phyloP scores from a whole-genome alignment of 768 basidiomycete species.

The Boletus pseudo-olivaceus region DNA sequence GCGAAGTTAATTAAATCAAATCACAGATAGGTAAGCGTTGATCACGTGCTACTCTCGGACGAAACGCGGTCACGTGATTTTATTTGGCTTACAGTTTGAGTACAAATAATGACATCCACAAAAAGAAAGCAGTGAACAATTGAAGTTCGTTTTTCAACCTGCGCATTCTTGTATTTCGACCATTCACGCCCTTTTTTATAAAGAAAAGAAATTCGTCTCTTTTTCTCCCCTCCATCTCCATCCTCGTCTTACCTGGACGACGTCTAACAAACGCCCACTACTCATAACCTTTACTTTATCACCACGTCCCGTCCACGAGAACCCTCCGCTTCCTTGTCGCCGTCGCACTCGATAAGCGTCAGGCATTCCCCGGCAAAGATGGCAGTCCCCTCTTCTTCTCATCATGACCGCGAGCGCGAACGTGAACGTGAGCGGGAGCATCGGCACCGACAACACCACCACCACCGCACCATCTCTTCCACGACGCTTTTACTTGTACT shows the following conservation, averaged over 20 bases:
- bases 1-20: too few relatives aligned
- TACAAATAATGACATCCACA: conserved; percentile 25
- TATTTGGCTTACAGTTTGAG: conserved; percentile 29
- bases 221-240: conserved; percentile 8
- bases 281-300: conserved; percentile 26
- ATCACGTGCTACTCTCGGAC: conserved; percentile 14
- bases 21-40: too few relatives aligned
- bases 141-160: conserved; percentile 29
- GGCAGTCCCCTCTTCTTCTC: conserved; percentile 85
- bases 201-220: conserved; percentile 11
- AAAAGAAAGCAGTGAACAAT: conserved; percentile 28
- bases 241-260: conserved; percentile 20
- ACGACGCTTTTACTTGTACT: conserved; percentile 85
- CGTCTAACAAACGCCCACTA: neutral
- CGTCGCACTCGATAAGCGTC: conserved; percentile 58
- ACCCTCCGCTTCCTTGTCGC: conserved; percentile 75
- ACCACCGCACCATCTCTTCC: conserved; percentile 83
- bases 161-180: conserved; percentile 11
- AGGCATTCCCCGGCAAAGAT: conserved; percentile 51
- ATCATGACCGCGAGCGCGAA: conserved; percentile 57
- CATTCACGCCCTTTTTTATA: conserved; percentile 2
- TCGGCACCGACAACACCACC: conserved; percentile 68
- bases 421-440: conserved; percentile 48
- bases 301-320: conserved; percentile 66
- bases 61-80: conserved; percentile 30